Evolutionary conservation across 1,284 basidiomycete genomes (phyloP).

Genomic region (Vanrija humicola): DNA sequence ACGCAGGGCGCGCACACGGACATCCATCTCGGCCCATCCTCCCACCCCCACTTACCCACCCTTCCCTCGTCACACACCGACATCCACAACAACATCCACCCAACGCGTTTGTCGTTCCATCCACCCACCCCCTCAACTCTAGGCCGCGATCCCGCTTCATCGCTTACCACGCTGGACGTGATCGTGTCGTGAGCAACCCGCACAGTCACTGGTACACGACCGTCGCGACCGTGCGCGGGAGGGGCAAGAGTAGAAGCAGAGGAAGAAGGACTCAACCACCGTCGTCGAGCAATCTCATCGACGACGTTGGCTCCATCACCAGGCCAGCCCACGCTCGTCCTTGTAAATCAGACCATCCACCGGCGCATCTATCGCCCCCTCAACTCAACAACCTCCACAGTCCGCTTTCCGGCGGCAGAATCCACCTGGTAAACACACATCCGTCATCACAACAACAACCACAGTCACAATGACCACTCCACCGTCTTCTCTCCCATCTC

Average conservation of each 20-base stretch:
- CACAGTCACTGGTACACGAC: background rate
- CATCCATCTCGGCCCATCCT: background rate
- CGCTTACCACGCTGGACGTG: background rate
- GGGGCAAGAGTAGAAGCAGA: background rate
- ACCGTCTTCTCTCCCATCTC: constrained; percentile 34
- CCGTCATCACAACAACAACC: background rate
- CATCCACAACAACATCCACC: background rate
- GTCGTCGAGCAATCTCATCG: too few species aligned
- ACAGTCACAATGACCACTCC: constrained; percentile 31
- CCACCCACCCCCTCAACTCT: background rate
- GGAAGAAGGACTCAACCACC: too few species aligned
- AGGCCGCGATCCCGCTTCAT: background rate
- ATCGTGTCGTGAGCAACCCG: background rate
- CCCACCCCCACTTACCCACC: background rate
- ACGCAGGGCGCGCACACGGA: too few species aligned
- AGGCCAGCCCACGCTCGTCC: too few species aligned
- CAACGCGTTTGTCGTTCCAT: background rate
- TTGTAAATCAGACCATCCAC: too few species aligned
- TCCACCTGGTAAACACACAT: background rate
- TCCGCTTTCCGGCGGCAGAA: background rate
- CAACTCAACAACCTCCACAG: too few species aligned
- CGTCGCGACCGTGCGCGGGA: background rate
- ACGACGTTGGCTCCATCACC: too few species aligned
- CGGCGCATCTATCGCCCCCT: too few species aligned
- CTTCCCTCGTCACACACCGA: background rate